Evolutionary conservation across 2,329 filamentous ascomycete species (phyloP).

Genomic region (Fusarium keratoplasticum): DNA sequence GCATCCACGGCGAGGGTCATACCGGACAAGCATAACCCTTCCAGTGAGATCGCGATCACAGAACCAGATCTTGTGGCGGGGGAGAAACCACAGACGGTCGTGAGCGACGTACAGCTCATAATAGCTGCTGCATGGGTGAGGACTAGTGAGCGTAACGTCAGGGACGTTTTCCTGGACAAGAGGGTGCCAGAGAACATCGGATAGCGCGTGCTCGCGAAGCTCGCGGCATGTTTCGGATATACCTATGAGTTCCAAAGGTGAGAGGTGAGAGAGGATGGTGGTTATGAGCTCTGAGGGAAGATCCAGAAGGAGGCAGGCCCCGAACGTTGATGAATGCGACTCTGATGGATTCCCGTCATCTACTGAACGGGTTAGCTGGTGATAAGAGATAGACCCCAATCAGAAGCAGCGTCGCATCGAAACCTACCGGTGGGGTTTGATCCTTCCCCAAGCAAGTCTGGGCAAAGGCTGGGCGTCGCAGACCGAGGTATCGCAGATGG

Average conservation of each 20-base stretch:
- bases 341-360: background rate
- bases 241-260: conserved; percentile 71
- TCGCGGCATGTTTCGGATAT: conserved; percentile 71
- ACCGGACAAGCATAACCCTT: conserved; percentile 80
- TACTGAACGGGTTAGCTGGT: background rate
- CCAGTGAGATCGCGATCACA: conserved; percentile 79
- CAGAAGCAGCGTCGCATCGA: background rate
- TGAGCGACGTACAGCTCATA: conserved; percentile 79
- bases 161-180: conserved; percentile 78
- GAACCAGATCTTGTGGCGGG: conserved; percentile 87
- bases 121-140: conserved; percentile 72
- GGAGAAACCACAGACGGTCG: conserved; percentile 86
- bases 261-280: conserved; percentile 75
- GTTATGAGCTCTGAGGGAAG: conserved; percentile 83
- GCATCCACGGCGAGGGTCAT: conserved; percentile 76
- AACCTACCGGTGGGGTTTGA: background rate
- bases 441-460: background rate
- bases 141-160: conserved; percentile 60
- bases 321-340: background rate
- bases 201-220: conserved; percentile 68
- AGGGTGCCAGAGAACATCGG: conserved; percentile 78
- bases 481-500: background rate
- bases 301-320: conserved; percentile 54
- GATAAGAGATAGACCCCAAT: background rate
- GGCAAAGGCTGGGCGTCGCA: background rate